These are phyloP conservation scores for Buxus sempervirens DNA, from an alignment of 164 flowering plant species.

Conservation along the genomic window DNA sequence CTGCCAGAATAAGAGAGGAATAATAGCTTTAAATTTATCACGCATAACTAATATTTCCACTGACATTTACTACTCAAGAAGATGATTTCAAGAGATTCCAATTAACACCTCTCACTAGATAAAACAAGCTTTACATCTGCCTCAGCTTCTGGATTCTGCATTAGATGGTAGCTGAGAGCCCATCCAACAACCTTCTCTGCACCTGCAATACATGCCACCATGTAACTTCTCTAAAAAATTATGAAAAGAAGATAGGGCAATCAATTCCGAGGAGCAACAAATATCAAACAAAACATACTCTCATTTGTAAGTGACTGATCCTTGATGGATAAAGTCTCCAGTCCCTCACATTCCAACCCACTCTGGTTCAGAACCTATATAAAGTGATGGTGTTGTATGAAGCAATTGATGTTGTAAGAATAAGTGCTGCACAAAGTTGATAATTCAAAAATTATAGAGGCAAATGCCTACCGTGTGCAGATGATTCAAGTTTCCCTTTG, in stretches of 20 bases:
- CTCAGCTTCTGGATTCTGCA: conserved; percentile 48
- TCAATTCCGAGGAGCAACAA: no score
- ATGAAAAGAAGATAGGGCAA: no score
- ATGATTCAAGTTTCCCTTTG: conserved; percentile 60
- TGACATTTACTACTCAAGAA: background rate
- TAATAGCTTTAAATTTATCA: conserved; percentile 9
- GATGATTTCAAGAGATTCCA: background rate
- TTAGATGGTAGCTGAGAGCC: conserved; percentile 76
- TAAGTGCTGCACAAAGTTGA: background rate
- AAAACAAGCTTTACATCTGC: conserved; percentile 45
- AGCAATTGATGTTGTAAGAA: background rate
- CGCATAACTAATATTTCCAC: background rate
- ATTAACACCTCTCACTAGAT: conserved; percentile 54
- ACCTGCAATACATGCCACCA: conserved; percentile 36
- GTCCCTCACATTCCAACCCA: conserved; percentile 70
- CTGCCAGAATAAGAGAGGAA: conserved; percentile 38
- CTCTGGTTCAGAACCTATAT: conserved; percentile 56
- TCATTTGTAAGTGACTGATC: conserved; percentile 69
- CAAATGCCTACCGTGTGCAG: conserved; percentile 46
- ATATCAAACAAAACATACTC: conserved; percentile 40
- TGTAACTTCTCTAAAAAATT: background rate
- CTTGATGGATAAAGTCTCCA: conserved; percentile 63
- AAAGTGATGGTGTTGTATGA: no score
- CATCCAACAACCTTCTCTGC: conserved; percentile 84
- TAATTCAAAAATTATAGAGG: background rate